Evolutionary conservation across 768 basidiomycete species (phyloP), one percentile per base, ranked within the genome.

Genomic region (Pleurotus giganteus): DNA sequence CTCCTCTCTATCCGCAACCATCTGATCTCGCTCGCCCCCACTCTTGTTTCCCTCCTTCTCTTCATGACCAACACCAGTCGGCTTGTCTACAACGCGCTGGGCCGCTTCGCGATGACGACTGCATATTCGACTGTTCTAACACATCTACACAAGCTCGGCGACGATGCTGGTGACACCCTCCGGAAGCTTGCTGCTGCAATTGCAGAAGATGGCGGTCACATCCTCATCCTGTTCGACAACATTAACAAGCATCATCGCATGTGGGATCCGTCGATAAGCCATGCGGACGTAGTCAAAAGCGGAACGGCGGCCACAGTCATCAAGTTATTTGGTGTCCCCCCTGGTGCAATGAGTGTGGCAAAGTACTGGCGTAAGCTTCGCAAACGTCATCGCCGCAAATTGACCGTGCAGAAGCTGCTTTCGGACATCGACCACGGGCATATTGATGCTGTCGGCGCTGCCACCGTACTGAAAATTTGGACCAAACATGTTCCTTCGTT

Each of bases 141-240:
- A 13, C 19, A 47, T 8, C 61, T 64, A 9, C 52, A 47, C 12
- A 24, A 28, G 5, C 56, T 65, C 4, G 53, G 61, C 4, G 23
- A 17, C 11, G 57, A 59, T 24, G 50, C 60, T 19, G 42, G 56
- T 29, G 12, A 17, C 12, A 46, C 41, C 4, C 13, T 63, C 24
- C 58, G 52, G 9, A 12, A 26, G 2, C 34, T 44, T 9, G 62
- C 15, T 43, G 9, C 31, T 3, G 13, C n/a, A 15, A 24, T 28
- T 17, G 9, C 31, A 42, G 13, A 51, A 21, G 17, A 31, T 21
- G 11, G 19, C 23, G 51, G 46, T 1, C 36, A 45, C 1, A 64
- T 64, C 51, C 24, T 60, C n/a, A 57, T 63, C 34, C 47, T 63
- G n/a, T 63, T 62, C 37, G 63, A 65, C 50, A 65, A 65, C 43